These are phyloP conservation scores for Phytophthora kernoviae DNA, from an alignment of 352 stramenopile species.

Conservation along the genomic window DNA sequence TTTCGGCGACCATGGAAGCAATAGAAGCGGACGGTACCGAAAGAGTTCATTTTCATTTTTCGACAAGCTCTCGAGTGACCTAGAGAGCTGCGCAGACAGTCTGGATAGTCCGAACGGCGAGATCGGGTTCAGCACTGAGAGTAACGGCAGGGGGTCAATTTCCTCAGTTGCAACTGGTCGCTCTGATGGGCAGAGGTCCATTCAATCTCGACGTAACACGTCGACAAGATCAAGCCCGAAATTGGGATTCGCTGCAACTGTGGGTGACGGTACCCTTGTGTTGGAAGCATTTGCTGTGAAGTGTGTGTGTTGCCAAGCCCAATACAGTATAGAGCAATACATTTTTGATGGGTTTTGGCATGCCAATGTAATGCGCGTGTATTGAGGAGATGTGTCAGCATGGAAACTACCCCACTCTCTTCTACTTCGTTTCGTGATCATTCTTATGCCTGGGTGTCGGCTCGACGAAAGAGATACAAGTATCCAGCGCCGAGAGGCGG, in stretches of 20 bases:
- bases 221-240: too few species aligned
- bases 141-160: slow-evolving; percentile 25
- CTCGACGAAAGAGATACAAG: slow-evolving; percentile 94
- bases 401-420: too few species aligned
- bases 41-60: slow-evolving; percentile 91
- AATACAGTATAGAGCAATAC: background rate
- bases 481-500: slow-evolving; percentile 95
- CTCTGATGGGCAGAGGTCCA: slow-evolving; percentile 20
- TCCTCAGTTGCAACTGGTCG: slow-evolving; percentile 30
- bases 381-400: too few species aligned
- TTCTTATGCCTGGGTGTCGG: slow-evolving; percentile 39
- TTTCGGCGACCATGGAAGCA: slow-evolving; percentile 53
- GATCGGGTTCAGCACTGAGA: slow-evolving; percentile 34
- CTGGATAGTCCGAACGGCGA: slow-evolving; percentile 54
- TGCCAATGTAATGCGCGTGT: background rate
- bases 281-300: background rate
- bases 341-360: background rate
- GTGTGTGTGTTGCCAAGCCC: background rate
- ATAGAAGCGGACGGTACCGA: slow-evolving; percentile 48
- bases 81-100: slow-evolving; percentile 61
- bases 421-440: background rate
- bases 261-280: background rate
- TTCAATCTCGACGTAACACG: slow-evolving; percentile 35
- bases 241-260: slow-evolving; percentile 1
- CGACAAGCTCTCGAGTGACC: slow-evolving; percentile 80